A percentile compares a stretch with the other conserved stretches of the same genome.
These are phyloP conservation scores for Trichosanthes truncata DNA, from an alignment of 306 rosid genomes.

Conservation along the genomic window DNA sequence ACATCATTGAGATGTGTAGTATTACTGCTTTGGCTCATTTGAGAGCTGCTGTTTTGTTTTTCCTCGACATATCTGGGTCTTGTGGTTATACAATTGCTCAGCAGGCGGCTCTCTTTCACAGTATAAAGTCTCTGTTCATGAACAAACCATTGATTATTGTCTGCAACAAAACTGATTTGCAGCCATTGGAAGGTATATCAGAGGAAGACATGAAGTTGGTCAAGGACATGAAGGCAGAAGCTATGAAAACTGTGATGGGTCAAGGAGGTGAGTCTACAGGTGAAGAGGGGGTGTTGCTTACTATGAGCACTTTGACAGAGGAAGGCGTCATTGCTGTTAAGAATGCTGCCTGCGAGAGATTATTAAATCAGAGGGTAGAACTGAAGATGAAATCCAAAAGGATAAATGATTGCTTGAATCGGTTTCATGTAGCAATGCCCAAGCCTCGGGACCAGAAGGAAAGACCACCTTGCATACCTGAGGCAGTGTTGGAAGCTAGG, in stretches of 20 bases:
- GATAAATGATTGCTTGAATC: conserved; percentile 59
- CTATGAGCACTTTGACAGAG: conserved; percentile 82
- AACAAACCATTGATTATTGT: conserved; percentile 32
- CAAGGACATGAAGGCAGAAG: conserved; percentile 71
- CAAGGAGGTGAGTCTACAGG: conserved; percentile 64
- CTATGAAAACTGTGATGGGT: conserved; percentile 62
- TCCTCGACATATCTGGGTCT: conserved; percentile 80
- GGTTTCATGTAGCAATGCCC: conserved; percentile 77
- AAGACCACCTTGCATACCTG: conserved; percentile 68
- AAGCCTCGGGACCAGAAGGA: conserved; percentile 74
- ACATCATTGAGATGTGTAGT: conserved; percentile 91
- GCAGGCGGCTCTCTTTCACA: conserved; percentile 78
- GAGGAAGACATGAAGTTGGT: conserved; percentile 79
- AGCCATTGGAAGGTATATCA: conserved; percentile 57
- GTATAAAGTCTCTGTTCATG: conserved; percentile 47
- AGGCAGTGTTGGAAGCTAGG: conserved; percentile 57
- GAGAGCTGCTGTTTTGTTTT: conserved; percentile 83
- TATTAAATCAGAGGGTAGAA: conserved; percentile 73
- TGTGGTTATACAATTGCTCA: conserved; percentile 81
- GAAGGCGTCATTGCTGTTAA: conserved; percentile 79
- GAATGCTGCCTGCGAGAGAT: conserved; percentile 76
- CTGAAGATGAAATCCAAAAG: conserved; percentile 77
- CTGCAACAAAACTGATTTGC: conserved; percentile 79
- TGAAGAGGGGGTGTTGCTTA: conserved; percentile 49
- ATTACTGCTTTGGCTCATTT: conserved; percentile 86